A percentile compares a stretch with the other conserved stretches of the same genome.
phyloP scores from a whole-genome alignment of 257 asterid genomes.

The Verbascum thapsus region DNA sequence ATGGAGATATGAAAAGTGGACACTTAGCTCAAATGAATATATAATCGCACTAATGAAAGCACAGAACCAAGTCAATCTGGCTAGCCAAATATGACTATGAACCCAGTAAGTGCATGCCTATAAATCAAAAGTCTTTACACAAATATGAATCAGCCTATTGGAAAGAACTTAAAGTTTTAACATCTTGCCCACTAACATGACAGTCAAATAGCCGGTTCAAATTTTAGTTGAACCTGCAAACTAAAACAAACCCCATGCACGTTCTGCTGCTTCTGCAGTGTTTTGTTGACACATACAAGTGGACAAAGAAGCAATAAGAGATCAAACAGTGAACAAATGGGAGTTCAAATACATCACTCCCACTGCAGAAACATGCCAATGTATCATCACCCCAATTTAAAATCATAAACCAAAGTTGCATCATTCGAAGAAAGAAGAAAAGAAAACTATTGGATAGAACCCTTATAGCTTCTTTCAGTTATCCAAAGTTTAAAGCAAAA shows the following conservation, averaged over 20 bases:
- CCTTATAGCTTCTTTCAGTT: no score
- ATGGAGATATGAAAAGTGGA: constrained; percentile 20
- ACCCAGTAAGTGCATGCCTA: not conserved
- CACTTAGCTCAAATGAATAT: constrained; percentile 13
- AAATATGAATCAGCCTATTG: no score
- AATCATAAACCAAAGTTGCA: not conserved
- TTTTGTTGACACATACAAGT: not conserved
- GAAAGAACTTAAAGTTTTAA: not conserved
- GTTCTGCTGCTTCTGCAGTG: not conserved
- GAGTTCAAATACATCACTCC: not conserved
- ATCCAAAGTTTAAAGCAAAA: not conserved
- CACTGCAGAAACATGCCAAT: not conserved
- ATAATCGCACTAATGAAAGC: constrained; percentile 6
- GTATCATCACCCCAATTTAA: not conserved
- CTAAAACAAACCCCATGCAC: not conserved
- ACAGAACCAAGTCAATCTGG: constrained; percentile 9
- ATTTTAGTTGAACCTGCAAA: not conserved
- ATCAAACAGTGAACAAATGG: not conserved
- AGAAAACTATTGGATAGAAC: not conserved
- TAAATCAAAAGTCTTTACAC: no score
- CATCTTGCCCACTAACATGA: constrained; percentile 3
- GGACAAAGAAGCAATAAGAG: not conserved
- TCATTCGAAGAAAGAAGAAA: not conserved
- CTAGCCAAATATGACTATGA: not conserved
- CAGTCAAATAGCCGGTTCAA: not conserved